Evolutionary conservation across 495 filamentous ascomycete genomes (phyloP), one percentile per base, ranked within the genome.

Genomic region (Penicillium turbatum): DNA sequence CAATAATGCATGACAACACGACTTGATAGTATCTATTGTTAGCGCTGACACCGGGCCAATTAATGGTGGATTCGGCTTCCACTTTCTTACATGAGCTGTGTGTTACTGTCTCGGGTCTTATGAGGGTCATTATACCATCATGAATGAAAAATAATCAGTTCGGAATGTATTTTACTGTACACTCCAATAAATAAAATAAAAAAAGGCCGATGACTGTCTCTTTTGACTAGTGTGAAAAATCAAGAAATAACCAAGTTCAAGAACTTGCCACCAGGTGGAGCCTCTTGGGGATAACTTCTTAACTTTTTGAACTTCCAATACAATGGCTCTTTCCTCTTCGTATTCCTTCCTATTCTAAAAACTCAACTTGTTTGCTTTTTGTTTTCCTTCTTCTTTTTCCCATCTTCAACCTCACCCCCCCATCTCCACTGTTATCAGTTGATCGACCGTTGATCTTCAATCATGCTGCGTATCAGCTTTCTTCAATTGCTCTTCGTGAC

Each of bases 401-500:
- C 27, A n/a, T n/a, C 29, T 30, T 36, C 11, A n/a, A 52, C 39
- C 37, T 51, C 39, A 13, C 27, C 19, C 38, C 47, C 38, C 51
- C 54, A 44, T 68, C 29, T 54, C 70, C 40, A 48, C 32, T 63
- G 30, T 68, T 53, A 19, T 48, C 56, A 48, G 43, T n/a, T 8
- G 29, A 48, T 36, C 37, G n/a, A 39, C 38, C 40, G 12, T 41
- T 31, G 35, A 54, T 30, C 30, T 16, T 43, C 30, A 48, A 59
- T 27, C 41, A 65, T 67, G 64, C 46, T 61, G 38, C 64, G 59
- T 24, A 38, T 60, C 64, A 64, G 50, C 46, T 17, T 62, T 16
- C 48, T 62, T 35, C 64, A 67, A 53, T 30, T 58, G 12, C 43
- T 65, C 13, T 48, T 64, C 11, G 43, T 62, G 30, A 50, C 51